Evolutionary conservation across 352 stramenopile species (phyloP), one percentile per base, ranked within the genome.

Genomic region (Saprolegnia diclina): DNA sequence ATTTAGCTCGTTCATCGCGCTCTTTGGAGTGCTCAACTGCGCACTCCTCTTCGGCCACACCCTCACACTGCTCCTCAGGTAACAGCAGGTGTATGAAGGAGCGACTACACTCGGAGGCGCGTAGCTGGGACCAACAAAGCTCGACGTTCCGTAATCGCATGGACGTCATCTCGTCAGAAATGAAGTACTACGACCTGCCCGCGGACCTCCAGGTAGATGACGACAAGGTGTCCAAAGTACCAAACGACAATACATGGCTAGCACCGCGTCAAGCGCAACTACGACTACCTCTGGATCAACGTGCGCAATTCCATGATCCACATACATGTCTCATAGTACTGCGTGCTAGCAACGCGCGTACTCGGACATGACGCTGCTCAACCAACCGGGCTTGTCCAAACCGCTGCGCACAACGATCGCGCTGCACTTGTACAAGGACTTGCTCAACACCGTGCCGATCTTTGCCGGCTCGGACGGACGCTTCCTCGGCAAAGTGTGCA

Each of bases 241-340:
- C n/a, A 89, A 21, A 18, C 22, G 35, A n/a, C 0, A 2, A 21
- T 62, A n/a, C n/a, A n/a, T n/a, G 18, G 7, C 14, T 70, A 91
- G 73, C 82, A 89, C 45, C 83, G 81, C 29, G 82, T 93, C 37
- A 82, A 81, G 4, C 72, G 83, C 50, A 91, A 93, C 64, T 93
- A 91, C 71, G 84, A 92, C 66, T 92, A 92, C 73, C 76, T 92
- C 26, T 92, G 84, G 84, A 89, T 92, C 65, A 92, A 92, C 50
- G 81, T 89, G 73, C 32, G 80, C 64, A 4, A 26, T 46, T 0
- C 22, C 45, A 53, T 42, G 21, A 53, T 2, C 62, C 10, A 52
- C 50, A 37, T 16, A 48, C 13, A 56, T 65, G 44, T 26, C 69
- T 37, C 24, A n/a, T n/a, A n/a, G n/a, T 0, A 76, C 72, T 11